Evolutionary conservation across 2,329 filamentous ascomycete genomes (phyloP), one percentile per base, ranked within the genome.

Genomic region (Zymoseptoria ardabiliae): DNA sequence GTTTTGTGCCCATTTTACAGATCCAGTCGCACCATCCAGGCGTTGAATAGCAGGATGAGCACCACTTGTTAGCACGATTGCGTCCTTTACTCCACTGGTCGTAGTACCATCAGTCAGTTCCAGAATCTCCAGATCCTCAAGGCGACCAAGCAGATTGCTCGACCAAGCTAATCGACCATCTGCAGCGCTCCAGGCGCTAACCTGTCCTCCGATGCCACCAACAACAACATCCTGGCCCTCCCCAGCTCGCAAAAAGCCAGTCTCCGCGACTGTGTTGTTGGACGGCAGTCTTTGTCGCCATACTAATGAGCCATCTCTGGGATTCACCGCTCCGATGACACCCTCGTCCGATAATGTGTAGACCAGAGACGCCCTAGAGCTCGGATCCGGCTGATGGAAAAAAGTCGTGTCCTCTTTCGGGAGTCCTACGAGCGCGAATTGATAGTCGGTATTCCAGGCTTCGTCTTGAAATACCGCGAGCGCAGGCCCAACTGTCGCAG

Each of bases 361-460:
- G 56, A 99, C 82, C 45, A 99, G 81, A 57, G 90, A 93, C 41
- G 92, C 92, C 74, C 90, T 91, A 63, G 93, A 92, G 66, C 87
- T 84, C 63, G 84, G 82, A 69, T 88, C 83, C 48, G 94, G 93
- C 67, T 87, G 88, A 77, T 97, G 91, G 84, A 97, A 97, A 82
- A 97, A 95, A 67, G 93, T 97, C 62, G 90, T 89, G 63, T 90
- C 85, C 72, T 84, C 80, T 73, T 88, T 88, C 57, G 94, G 91
- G 45, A 90, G 77, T 70, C 94, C 94, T 70, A 99, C 79, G 54
- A 97, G 86, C 65, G 90, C 85, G 78, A 96, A 86, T 77, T 97
- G 93, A 78, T 91, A 97, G 77, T 99, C 94, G 73, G 95, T 84
- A 69, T 90, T 83, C 78, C 87, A 92, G 66, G 95, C 91, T 75